Conservation (phyloP, 768 basidiomycete genomes). For the Xanthoconium stramineum region DNA sequence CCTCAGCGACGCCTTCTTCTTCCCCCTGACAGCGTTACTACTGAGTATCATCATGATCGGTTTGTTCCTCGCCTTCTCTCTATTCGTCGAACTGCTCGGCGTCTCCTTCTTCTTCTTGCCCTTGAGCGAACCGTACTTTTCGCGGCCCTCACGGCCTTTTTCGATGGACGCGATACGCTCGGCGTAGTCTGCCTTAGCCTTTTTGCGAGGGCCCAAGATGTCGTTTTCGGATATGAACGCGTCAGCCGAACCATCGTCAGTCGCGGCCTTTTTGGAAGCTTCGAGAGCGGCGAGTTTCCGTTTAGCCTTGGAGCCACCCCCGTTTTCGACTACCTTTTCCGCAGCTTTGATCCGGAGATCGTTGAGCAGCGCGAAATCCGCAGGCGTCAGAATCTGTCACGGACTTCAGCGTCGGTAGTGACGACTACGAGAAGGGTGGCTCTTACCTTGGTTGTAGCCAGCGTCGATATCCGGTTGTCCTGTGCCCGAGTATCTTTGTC, state of each 20-base stretch:
- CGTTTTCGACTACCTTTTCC: conserved; percentile 60
- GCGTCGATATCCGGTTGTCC: conserved; percentile 49
- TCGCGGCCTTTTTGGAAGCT: conserved; percentile 56
- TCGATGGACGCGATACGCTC: conserved; percentile 90
- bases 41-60: conserved; percentile 92
- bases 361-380: conserved; percentile 89
- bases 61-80: conserved; percentile 91
- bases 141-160: conserved; percentile 91
- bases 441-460: conserved; percentile 77
- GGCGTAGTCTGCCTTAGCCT: conserved; percentile 88
- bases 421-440: not conserved
- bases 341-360: conserved; percentile 84
- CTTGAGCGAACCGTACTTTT: conserved; percentile 86
- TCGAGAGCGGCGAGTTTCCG: conserved; percentile 85
- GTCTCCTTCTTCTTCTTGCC: conserved; percentile 87
- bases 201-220: conserved; percentile 92
- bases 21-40: conserved; percentile 70
- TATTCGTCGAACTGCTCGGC: conserved; percentile 85
- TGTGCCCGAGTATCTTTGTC: conserved; percentile 25
- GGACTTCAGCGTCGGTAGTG: not conserved
- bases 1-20: conserved; percentile 78
- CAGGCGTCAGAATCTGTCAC: conserved; percentile 88
- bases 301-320: conserved; percentile 75
- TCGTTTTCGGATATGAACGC: conserved; percentile 83
- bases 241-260: conserved; percentile 41